These are phyloP conservation scores for Leishmania tropica DNA, from an alignment of 208 protist species.

Conservation along the genomic window DNA sequence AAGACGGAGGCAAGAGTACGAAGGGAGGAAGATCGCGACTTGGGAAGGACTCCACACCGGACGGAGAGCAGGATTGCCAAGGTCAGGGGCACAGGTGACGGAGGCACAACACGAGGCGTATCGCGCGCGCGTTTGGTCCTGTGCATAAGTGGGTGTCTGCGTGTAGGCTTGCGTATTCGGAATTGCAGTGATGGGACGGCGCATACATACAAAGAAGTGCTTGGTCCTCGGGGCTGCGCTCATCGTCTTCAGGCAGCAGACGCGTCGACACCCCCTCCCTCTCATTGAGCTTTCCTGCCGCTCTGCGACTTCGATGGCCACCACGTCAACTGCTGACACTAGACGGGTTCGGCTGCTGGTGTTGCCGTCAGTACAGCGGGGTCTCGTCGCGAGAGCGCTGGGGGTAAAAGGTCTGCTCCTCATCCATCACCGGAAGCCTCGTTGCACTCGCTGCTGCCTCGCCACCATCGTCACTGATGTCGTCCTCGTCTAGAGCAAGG, in stretches of 20 bases:
- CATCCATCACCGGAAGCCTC: neutral
- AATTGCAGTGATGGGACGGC: no score
- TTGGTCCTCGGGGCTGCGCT: neutral
- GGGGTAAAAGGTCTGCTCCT: neutral
- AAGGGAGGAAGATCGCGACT: neutral
- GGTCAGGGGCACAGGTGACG: neutral
- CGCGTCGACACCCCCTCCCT: neutral
- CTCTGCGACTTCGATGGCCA: neutral
- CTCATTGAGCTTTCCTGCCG: neutral
- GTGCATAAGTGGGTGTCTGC: neutral
- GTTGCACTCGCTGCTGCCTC: neutral
- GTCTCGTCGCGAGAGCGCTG: neutral
- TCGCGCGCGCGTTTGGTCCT: neutral
- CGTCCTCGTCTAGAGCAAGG: slow-evolving; percentile 11
- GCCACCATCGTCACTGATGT: slow-evolving; percentile 7
- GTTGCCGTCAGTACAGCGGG: neutral
- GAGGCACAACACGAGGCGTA: neutral
- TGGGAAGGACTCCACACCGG: neutral
- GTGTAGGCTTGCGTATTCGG: no score
- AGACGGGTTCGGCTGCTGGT: neutral
- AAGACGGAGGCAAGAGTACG: neutral
- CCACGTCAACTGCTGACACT: neutral
- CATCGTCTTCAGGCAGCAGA: neutral
- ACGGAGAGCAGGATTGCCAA: neutral
- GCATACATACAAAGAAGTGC: neutral